Percentiles rank a stretch among this genome's conserved stretches.
These are phyloP conservation scores for Teratosphaeriaceae sp. DNA, from an alignment of 2,329 filamentous ascomycete species.

Conservation along the genomic window DNA sequence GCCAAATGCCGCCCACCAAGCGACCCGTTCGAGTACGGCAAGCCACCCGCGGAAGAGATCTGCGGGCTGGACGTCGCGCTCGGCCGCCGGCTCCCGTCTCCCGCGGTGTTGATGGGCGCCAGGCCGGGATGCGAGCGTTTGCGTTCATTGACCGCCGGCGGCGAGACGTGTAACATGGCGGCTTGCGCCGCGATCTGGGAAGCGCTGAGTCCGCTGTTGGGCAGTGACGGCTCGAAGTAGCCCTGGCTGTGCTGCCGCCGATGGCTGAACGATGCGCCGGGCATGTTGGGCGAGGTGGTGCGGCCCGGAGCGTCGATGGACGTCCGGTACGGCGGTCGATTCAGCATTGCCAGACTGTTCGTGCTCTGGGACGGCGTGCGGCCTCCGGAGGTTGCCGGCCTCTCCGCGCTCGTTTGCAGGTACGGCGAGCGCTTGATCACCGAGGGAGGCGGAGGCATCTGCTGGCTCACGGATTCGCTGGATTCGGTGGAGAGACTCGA, in stretches of 20 bases:
- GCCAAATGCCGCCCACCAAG: conserved; percentile 55
- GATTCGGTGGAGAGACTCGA: conserved; percentile 29
- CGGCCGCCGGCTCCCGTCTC: conserved; percentile 16
- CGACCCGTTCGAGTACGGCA: conserved; percentile 54
- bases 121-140: conserved; percentile 72
- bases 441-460: conserved; percentile 13
- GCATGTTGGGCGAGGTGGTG: conserved; percentile 23
- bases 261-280: conserved; percentile 36
- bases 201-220: conserved; percentile 47
- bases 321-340: conserved; percentile 24
- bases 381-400: conserved; percentile 28
- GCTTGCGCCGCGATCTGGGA: conserved; percentile 76
- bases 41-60: conserved; percentile 13
- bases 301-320: conserved; percentile 28
- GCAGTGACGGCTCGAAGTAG: conserved; percentile 67
- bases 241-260: conserved; percentile 67
- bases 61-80: conserved; percentile 26
- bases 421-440: conserved; percentile 32
- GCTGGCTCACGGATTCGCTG: conserved; percentile 34
- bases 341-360: conserved; percentile 29
- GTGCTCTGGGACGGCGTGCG: conserved; percentile 25
- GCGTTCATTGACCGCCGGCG: conserved; percentile 34
- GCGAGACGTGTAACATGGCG: conserved; percentile 52
- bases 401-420: conserved; percentile 21
- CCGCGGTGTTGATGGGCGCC: conserved; percentile 38